Percentiles rank a stretch among this genome's conserved stretches.
These are phyloP conservation scores for Oryza longistaminata DNA, from an alignment of 176 grass and related monocot species.

Conservation along the genomic window DNA sequence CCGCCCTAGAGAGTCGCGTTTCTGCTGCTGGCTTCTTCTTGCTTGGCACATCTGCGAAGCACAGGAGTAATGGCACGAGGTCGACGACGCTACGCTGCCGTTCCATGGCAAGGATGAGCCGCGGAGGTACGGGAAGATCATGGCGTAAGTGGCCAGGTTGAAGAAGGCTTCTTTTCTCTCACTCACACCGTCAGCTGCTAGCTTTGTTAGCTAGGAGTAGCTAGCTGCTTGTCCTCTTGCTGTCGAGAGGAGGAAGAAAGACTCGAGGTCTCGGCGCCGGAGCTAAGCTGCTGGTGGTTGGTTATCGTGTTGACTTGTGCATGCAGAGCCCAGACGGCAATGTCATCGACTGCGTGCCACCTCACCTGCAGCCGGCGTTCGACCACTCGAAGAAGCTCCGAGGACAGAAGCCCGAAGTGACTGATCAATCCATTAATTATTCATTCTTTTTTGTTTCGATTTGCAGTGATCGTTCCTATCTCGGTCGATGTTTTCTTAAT, in stretches of 20 bases:
- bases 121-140: conserved; percentile 41
- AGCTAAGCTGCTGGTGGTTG: not conserved
- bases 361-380: conserved; percentile 80
- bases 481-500: not conserved
- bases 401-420: conserved; percentile 63
- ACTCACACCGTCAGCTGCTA: not conserved
- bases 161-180: conserved; percentile 24
- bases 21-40: conserved; percentile 16
- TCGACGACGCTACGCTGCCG: not conserved
- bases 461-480: not conserved
- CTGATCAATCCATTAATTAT: not conserved
- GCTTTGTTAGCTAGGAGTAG: not conserved
- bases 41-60: not conserved
- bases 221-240: not conserved
- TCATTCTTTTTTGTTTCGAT: not conserved
- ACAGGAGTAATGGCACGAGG: not conserved
- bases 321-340: conserved; percentile 79
- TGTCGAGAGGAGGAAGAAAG: not conserved
- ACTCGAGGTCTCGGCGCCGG: not conserved
- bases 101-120: conserved; percentile 34
- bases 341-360: conserved; percentile 71
- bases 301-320: not conserved
- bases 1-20: not conserved
- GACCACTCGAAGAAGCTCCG: conserved; percentile 51
- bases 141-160: conserved; percentile 45